These are phyloP conservation scores for Anisodus tanguticus DNA, from an alignment of 257 asterid species.

Conservation along the genomic window DNA sequence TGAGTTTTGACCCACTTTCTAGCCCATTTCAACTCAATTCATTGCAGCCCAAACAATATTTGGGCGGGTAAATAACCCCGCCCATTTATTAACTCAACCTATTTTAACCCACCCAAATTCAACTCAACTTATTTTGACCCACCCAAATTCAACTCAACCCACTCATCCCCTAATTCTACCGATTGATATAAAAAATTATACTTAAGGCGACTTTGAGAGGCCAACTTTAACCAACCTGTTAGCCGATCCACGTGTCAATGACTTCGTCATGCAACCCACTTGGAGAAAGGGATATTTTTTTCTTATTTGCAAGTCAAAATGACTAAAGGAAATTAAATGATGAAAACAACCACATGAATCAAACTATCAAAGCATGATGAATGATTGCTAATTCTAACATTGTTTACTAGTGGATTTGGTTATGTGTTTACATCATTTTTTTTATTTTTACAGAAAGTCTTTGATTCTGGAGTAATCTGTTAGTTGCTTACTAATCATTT, in stretches of 20 bases:
- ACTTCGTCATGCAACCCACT: neutral
- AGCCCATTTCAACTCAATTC: no score
- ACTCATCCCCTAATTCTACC: no score
- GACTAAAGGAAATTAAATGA: neutral
- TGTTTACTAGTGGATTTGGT: slow-evolving; percentile 10
- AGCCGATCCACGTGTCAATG: neutral
- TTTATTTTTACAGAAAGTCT: neutral
- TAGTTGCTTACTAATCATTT: no score
- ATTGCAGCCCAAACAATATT: no score
- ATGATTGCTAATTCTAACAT: neutral
- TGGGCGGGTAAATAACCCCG: no score
- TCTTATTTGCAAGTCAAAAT: neutral
- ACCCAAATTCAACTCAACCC: no score
- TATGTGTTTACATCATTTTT: neutral
- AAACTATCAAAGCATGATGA: neutral
- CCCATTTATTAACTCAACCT: no score
- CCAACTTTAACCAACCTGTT: neutral
- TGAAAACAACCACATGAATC: neutral
- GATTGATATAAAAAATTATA: no score
- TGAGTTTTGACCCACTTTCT: no score
- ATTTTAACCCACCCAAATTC: no score
- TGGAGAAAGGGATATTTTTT: neutral
- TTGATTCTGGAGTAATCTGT: neutral
- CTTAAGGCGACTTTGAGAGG: neutral
- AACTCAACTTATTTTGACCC: no score